These are phyloP conservation scores for Suillus subaureus DNA, from an alignment of 768 basidiomycete species.

Conservation along the genomic window DNA sequence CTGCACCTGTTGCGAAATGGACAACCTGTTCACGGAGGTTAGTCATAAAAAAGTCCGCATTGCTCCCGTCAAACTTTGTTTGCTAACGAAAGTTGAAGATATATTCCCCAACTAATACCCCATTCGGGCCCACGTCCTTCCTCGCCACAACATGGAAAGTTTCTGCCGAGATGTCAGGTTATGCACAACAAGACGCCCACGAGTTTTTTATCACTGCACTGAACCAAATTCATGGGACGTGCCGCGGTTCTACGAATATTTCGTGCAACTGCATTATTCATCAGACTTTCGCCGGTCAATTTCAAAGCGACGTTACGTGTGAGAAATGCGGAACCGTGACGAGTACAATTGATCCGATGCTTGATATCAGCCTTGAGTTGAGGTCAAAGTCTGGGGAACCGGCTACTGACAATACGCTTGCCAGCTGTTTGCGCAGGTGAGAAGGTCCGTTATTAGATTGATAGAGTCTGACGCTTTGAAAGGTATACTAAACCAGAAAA, in stretches of 20 bases:
- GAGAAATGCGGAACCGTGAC: slow-evolving; percentile 80
- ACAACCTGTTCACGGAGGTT: slow-evolving; percentile 79
- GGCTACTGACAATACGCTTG: slow-evolving; percentile 65
- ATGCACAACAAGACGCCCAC: slow-evolving; percentile 94
- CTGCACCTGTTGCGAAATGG: slow-evolving; percentile 94
- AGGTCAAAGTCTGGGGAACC: slow-evolving; percentile 52
- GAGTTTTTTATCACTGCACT: slow-evolving; percentile 83
- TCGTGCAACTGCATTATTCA: slow-evolving; percentile 92
- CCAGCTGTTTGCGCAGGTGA: slow-evolving; percentile 74
- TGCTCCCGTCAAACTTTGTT: not conserved
- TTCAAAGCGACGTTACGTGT: slow-evolving; percentile 90
- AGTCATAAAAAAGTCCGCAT: not conserved
- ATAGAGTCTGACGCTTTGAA: slow-evolving; percentile 6
- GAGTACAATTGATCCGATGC: slow-evolving; percentile 82
- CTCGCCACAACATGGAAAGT: slow-evolving; percentile 82
- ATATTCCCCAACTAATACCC: slow-evolving; percentile 56
- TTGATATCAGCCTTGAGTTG: slow-evolving; percentile 89
- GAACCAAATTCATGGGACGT: slow-evolving; percentile 84
- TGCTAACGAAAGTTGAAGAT: slow-evolving; percentile 38
- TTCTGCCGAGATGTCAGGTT: slow-evolving; percentile 82
- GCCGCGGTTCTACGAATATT: slow-evolving; percentile 71
- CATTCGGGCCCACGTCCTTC: slow-evolving; percentile 83
- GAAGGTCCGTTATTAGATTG: slow-evolving; percentile 16
- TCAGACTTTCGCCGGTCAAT: slow-evolving; percentile 81
- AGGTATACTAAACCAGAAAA: slow-evolving; percentile 89